Percentiles rank a stretch among this genome's conserved stretches.
Conservation (phyloP, 306 rosid species). For the Casuarina glauca region DNA sequence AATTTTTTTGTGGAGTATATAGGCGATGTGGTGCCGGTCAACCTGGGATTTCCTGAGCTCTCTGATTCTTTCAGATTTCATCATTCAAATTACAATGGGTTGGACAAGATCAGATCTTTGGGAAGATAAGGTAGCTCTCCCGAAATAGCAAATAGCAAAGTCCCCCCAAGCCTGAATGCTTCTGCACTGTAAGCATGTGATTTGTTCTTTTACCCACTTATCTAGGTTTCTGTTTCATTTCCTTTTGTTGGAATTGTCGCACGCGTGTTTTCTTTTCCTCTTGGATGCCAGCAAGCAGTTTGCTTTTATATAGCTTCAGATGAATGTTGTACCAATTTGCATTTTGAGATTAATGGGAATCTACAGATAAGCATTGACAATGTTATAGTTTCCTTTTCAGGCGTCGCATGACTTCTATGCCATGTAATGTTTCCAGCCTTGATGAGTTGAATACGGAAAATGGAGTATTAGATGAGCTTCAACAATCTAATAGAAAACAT, state of each 20-base stretch:
- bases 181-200: slow-evolving; percentile 87
- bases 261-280: slow-evolving; percentile 44
- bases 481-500: neutral
- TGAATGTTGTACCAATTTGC: slow-evolving; percentile 44
- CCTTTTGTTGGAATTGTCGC: slow-evolving; percentile 76
- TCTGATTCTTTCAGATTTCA: slow-evolving; percentile 26
- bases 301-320: slow-evolving; percentile 47
- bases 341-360: slow-evolving; percentile 26
- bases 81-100: slow-evolving; percentile 32
- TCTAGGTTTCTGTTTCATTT: slow-evolving; percentile 64
- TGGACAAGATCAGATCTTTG: slow-evolving; percentile 30
- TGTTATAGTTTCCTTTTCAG: slow-evolving; percentile 10
- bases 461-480: neutral
- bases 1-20: slow-evolving; percentile 69
- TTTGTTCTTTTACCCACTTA: slow-evolving; percentile 52
- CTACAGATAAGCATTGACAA: slow-evolving; percentile 28
- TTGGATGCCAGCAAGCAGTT: slow-evolving; percentile 44
- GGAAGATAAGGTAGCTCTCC: slow-evolving; percentile 44
- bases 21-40: slow-evolving; percentile 49
- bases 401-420: neutral
- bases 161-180: slow-evolving; percentile 66
- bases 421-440: neutral
- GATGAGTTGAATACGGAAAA: slow-evolving; percentile 9
- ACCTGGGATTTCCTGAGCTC: slow-evolving; percentile 47
- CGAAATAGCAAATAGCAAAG: slow-evolving; percentile 27